These are phyloP conservation scores for Colletotrichum neosansevieriae DNA, from an alignment of 2,329 filamentous ascomycete genomes.

Conservation along the genomic window DNA sequence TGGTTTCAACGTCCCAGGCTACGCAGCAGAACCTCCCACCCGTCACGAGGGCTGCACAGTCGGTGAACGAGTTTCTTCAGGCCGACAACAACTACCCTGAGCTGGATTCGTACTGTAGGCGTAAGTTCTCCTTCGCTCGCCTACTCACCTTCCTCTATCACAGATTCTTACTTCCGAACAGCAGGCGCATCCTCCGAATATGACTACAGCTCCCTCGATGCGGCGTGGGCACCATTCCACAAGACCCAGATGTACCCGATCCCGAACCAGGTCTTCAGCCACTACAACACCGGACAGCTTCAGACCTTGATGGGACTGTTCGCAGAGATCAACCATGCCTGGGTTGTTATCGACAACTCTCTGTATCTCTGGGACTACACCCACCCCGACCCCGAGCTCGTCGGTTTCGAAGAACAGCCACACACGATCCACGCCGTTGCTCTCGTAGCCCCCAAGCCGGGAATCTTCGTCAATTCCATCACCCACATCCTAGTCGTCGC, in stretches of 20 bases:
- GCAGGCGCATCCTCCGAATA: conserved; percentile 94
- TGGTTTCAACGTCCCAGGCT: conserved; percentile 55
- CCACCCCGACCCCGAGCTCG: conserved; percentile 87
- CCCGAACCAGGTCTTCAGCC: conserved; percentile 90
- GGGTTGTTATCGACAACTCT: conserved; percentile 95
- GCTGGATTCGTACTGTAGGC: conserved; percentile 88
- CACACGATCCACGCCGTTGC: conserved; percentile 93
- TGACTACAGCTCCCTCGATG: conserved; percentile 76
- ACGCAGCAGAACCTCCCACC: conserved; percentile 68
- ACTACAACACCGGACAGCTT: conserved; percentile 88
- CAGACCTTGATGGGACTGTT: conserved; percentile 96
- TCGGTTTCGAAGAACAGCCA: conserved; percentile 90
- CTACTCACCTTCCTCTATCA: not conserved
- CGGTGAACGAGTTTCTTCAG: conserved; percentile 83
- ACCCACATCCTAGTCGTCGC: conserved; percentile 91
- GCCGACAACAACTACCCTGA: conserved; percentile 87
- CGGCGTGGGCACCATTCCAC: conserved; percentile 90
- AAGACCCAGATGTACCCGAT: conserved; percentile 89
- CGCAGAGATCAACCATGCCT: conserved; percentile 93
- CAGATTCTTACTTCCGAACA: conserved; percentile 54
- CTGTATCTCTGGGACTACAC: conserved; percentile 99
- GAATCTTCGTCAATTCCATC: conserved; percentile 89
- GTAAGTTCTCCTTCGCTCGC: conserved; percentile 64
- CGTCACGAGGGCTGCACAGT: conserved; percentile 83
- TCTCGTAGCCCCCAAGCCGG: conserved; percentile 83